Evolutionary conservation across 192 early-diverging fungal genomes (phyloP).

Genomic region (Podochytrium sp.): DNA sequence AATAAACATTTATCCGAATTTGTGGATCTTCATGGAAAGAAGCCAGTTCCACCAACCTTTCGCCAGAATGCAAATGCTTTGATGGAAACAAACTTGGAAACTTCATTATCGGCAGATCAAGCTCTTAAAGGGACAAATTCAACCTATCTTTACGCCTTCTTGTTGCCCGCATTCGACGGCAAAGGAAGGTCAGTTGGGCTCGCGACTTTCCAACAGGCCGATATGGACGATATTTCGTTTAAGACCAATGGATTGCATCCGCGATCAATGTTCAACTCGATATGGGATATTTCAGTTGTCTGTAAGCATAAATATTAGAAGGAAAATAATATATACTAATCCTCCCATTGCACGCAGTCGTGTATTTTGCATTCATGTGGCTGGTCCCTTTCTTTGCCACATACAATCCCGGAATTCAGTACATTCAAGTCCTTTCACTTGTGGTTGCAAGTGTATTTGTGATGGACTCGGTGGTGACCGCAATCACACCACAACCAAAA

Average conservation of each 20-base stretch:
- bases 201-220: background rate
- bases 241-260: background rate
- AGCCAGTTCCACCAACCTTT: too few relatives aligned
- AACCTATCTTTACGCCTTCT: too few relatives aligned
- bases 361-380: background rate
- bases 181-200: background rate
- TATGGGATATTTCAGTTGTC: background rate
- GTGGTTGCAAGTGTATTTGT: background rate
- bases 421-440: background rate
- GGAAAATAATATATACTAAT: background rate
- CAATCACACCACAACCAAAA: conserved; percentile 6
- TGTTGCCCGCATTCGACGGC: conserved; percentile 6
- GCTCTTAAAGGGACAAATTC: too few relatives aligned
- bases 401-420: background rate
- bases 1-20: too few relatives aligned
- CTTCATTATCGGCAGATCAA: too few relatives aligned
- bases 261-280: background rate
- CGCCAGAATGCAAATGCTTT: too few relatives aligned
- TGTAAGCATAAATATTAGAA: background rate
- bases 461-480: background rate
- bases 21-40: too few relatives aligned
- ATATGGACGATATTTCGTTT: background rate
- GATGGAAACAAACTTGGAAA: too few relatives aligned
- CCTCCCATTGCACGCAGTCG: too few relatives aligned
- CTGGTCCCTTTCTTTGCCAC: background rate